These are phyloP conservation scores for Hymenochaete sp. DNA, from an alignment of 1,284 basidiomycete genomes.

Conservation along the genomic window DNA sequence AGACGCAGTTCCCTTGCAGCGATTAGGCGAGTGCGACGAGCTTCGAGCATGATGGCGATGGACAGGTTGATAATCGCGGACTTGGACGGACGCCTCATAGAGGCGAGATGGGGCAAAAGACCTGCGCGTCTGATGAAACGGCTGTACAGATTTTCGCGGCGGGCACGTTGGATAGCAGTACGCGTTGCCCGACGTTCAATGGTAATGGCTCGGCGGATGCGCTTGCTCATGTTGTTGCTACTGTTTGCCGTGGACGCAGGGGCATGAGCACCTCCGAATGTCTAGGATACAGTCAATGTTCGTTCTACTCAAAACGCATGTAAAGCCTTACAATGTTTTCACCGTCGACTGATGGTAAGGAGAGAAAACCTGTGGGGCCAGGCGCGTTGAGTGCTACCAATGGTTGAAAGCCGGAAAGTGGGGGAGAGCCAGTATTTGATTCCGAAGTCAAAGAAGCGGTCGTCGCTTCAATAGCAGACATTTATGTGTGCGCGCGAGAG, in stretches of 20 bases:
- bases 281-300: no score
- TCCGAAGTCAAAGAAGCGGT: constrained; percentile 39
- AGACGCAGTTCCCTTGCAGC: constrained; percentile 71
- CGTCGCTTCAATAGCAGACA: constrained; percentile 40
- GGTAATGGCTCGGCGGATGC: constrained; percentile 78
- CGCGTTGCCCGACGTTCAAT: constrained; percentile 90
- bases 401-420: constrained; percentile 32
- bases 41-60: constrained; percentile 76
- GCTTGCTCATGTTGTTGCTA: constrained; percentile 57
- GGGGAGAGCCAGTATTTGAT: constrained; percentile 33
- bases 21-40: constrained; percentile 69
- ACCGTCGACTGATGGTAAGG: constrained; percentile 22
- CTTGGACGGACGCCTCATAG: constrained; percentile 87
- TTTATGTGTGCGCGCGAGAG: no score
- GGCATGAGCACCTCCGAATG: no score
- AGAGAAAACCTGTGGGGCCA: constrained; percentile 30
- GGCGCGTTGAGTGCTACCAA: constrained; percentile 37
- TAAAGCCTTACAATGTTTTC: constrained; percentile 5
- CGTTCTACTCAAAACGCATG: neutral
- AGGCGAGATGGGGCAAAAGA: constrained; percentile 80
- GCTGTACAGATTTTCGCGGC: constrained; percentile 84
- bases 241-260: constrained; percentile 23
- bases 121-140: constrained; percentile 86
- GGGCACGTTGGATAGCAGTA: constrained; percentile 88
- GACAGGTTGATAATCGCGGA: constrained; percentile 90